Base-by-base conservation (phyloP, 306 rosid genomes). In the Vicia faba region DNA sequence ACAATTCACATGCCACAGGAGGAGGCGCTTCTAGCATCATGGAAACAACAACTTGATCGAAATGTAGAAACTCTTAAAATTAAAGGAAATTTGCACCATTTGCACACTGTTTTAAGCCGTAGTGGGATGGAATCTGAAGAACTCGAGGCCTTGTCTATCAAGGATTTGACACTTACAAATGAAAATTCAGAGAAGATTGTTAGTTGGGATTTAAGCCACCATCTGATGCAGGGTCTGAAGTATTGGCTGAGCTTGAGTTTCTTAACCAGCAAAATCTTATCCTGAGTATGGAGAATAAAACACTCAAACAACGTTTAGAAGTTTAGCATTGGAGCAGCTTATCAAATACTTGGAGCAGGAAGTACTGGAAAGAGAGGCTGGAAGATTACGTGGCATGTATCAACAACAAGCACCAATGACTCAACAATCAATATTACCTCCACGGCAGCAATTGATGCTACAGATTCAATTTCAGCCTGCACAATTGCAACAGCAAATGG, bases 1-100 rank as follows among this genome's bases (percentile, higher is more conserved):
- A 81, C 84, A 76, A 84, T 95, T 80, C 96, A 95, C 75, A 70
- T 95, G 96, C 99, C 99, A 57, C 99, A 95, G 99, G 99, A 95
- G 71, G 99, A 95, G 80, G 80, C 62, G 36, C 91, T 88, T 82
- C 86, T 88, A 61, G 89, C 82, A 23, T 95, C 99, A 50, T 95
- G 99, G 99, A 95, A 95, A 83, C 91, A 86, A 46, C 97, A 85
- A 66, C 76, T 95, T 70, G 99, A 95, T 76, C 87, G 80, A 61
- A 97, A 95, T 76, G 68, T 81, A 0, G 99, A 95, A 83, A 95
- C 97, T 67, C 95, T 95, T 10, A 95, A 95, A 82, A 82, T 95
- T 82, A 91, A 91, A 80, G 99, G 91, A 81, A 95, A 95, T 79
- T 79, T 90, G 72, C 85, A 86, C 72, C 84, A 79, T 75, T 69